phyloP scores from a whole-genome alignment of 106 monocot species.

The Dendrobium nobile region DNA sequence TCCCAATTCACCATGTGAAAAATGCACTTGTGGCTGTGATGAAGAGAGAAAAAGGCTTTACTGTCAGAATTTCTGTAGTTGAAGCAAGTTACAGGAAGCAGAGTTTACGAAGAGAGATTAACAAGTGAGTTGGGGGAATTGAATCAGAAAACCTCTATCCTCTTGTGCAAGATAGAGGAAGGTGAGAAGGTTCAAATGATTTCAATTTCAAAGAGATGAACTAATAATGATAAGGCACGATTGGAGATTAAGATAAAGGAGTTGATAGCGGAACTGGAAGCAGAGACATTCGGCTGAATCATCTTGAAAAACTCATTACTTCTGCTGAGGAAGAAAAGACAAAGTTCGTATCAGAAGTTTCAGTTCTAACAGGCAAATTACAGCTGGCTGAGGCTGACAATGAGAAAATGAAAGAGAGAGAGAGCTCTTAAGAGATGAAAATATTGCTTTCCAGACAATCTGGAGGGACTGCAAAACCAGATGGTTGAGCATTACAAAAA shows the following conservation, averaged over 20 bases:
- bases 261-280: constrained; percentile 18
- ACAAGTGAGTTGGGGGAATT: constrained; percentile 19
- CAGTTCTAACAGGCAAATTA: neutral
- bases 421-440: constrained; percentile 17
- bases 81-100: constrained; percentile 15
- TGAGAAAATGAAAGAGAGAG: constrained; percentile 15
- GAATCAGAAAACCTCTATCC: constrained; percentile 20
- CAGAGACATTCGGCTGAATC: constrained; percentile 7
- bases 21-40: constrained; percentile 6
- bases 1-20: constrained; percentile 11
- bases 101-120: constrained; percentile 13
- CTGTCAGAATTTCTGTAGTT: constrained; percentile 8
- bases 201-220: constrained; percentile 28
- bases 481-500: constrained; percentile 26
- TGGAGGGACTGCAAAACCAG: constrained; percentile 11
- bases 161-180: constrained; percentile 20
- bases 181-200: constrained; percentile 24
- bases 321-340: constrained; percentile 19
- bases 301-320: constrained; percentile 10
- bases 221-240: constrained; percentile 22
- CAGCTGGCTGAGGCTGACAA: constrained; percentile 10
- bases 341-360: constrained; percentile 10
- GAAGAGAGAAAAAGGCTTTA: constrained; percentile 29
- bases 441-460: constrained; percentile 24
- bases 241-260: constrained; percentile 26